Evolutionary conservation across 805 yeast species (phyloP).

Genomic region (Metschnikowia peoriensis): DNA sequence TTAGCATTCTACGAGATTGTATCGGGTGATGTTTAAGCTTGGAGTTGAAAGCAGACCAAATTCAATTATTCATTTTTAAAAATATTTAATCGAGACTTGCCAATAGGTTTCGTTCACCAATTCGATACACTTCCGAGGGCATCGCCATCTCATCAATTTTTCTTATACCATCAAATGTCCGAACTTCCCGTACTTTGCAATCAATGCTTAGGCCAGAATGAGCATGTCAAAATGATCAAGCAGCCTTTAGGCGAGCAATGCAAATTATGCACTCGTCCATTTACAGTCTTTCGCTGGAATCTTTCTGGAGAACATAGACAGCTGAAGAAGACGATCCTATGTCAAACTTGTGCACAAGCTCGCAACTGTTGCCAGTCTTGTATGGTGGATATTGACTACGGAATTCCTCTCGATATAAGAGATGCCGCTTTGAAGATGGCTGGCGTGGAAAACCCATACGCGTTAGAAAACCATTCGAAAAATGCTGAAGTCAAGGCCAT

Average conservation of each 20-base stretch:
- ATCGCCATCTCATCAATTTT: constrained; percentile 5
- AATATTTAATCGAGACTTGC: too few species aligned
- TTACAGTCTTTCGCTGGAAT: constrained; percentile 77
- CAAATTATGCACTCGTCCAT: constrained; percentile 80
- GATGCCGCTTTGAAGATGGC: constrained; percentile 80
- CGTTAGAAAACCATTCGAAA: constrained; percentile 25
- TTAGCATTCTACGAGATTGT: too few species aligned
- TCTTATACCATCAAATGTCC: constrained; percentile 4
- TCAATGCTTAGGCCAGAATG: constrained; percentile 65
- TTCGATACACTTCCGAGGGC: constrained; percentile 4
- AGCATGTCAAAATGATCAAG: constrained; percentile 67
- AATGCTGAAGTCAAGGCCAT: constrained; percentile 40
- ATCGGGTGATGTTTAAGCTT: too few species aligned
- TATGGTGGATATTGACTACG: constrained; percentile 75
- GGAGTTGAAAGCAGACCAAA: not conserved
- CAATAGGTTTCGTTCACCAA: not conserved
- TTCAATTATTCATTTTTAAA: too few species aligned
- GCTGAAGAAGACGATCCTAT: constrained; percentile 64
- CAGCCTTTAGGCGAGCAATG: constrained; percentile 78
- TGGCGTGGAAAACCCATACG: constrained; percentile 29
- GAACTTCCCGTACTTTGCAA: constrained; percentile 68
- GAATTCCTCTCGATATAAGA: constrained; percentile 74
- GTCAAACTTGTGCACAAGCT: constrained; percentile 75
- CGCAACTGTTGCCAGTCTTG: constrained; percentile 88
- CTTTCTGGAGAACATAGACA: constrained; percentile 40